Evolutionary conservation across 129 eudicot species (phyloP).

Genomic region (Saposhnikovia divaricata): DNA sequence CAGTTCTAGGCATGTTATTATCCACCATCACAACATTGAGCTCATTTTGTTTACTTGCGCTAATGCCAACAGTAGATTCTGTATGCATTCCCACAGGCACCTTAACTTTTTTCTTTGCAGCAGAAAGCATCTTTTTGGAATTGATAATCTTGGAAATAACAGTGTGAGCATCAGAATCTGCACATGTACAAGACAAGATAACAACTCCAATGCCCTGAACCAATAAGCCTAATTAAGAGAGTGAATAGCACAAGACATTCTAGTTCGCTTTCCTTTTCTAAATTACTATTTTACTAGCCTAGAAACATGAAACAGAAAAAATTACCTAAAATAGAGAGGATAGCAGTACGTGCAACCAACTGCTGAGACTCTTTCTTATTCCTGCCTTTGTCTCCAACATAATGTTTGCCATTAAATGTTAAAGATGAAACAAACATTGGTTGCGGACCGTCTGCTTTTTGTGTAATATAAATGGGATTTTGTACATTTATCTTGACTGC

Average conservation of each 20-base stretch:
- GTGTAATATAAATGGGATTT: slow-evolving; percentile 33
- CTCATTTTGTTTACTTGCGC: background rate
- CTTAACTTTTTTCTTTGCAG: slow-evolving; percentile 21
- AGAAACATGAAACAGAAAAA: background rate
- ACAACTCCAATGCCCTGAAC: background rate
- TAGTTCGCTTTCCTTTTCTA: background rate
- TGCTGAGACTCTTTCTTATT: slow-evolving; percentile 64
- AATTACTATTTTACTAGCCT: background rate
- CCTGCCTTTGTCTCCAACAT: slow-evolving; percentile 31
- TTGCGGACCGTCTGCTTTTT: slow-evolving; percentile 10
- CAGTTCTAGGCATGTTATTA: slow-evolving; percentile 2
- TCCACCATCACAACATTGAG: background rate
- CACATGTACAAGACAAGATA: background rate
- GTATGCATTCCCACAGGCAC: background rate
- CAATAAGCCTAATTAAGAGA: background rate
- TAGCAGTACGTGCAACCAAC: slow-evolving; percentile 47
- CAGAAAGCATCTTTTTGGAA: slow-evolving; percentile 28
- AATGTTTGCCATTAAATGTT: slow-evolving; percentile 35
- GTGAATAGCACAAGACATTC: background rate
- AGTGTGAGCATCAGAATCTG: slow-evolving; percentile 31
- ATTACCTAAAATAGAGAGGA: slow-evolving; percentile 40
- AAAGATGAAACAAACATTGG: slow-evolving; percentile 29
- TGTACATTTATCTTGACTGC: slow-evolving; percentile 30
- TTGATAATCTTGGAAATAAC: slow-evolving; percentile 31
- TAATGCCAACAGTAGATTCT: background rate